Percentiles rank a stretch among this genome's conserved stretches.
Conservation (phyloP, 495 filamentous ascomycete species). For the Hypoxylon lienhwacheense region DNA sequence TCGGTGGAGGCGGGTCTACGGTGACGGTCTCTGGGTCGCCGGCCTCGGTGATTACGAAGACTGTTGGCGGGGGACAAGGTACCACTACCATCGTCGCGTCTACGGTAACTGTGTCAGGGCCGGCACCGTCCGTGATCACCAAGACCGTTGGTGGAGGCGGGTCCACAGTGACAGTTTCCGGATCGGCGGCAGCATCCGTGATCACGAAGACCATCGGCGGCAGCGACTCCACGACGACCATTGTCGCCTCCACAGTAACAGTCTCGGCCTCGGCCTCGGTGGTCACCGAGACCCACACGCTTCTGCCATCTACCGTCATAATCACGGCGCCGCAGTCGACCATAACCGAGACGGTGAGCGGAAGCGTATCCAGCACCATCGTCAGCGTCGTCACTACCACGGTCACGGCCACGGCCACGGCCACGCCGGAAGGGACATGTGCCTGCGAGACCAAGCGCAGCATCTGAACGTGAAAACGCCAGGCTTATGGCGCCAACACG, state of each 20-base stretch:
- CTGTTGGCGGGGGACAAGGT: slow-evolving; percentile 3
- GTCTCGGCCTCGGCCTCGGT: background rate
- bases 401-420: slow-evolving; percentile 13
- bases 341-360: slow-evolving; percentile 20
- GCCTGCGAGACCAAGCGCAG: slow-evolving; percentile 9
- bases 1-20: background rate
- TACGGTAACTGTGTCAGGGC: background rate
- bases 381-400: slow-evolving; percentile 23
- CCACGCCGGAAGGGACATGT: slow-evolving; percentile 20
- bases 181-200: background rate
- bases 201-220: slow-evolving; percentile 1
- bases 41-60: slow-evolving; percentile 6
- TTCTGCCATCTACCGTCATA: no score
- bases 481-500: slow-evolving; percentile 1
- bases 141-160: slow-evolving; percentile 5
- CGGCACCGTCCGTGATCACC: slow-evolving; percentile 1
- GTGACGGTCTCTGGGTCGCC: no score
- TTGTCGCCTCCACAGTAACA: slow-evolving; percentile 9
- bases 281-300: slow-evolving; percentile 1
- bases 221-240: no score
- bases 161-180: slow-evolving; percentile 9
- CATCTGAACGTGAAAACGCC: background rate
- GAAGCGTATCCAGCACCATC: slow-evolving; percentile 7
- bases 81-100: no score
- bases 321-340: background rate